A percentile compares a stretch with the other conserved stretches of the same genome.
phyloP scores from a whole-genome alignment of 208 protist species.

The Trypanosoma congolense region DNA sequence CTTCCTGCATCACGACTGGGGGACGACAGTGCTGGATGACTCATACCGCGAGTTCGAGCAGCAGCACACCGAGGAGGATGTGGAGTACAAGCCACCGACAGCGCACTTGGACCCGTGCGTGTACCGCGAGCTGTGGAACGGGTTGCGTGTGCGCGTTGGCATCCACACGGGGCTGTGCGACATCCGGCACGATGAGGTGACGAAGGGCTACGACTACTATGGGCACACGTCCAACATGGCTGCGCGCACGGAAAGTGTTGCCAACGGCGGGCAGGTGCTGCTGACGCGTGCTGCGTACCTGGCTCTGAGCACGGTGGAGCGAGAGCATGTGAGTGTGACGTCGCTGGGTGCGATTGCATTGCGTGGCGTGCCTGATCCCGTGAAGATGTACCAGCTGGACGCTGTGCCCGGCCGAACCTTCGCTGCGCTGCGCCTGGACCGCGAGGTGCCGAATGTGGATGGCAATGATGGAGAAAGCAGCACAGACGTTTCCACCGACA shows the following conservation, averaged over 20 bases:
- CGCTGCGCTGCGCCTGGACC: conserved; percentile 33
- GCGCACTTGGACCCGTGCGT: conserved; percentile 24
- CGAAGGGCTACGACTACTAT: conserved; percentile 4
- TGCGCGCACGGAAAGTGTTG: background rate
- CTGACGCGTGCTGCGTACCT: background rate
- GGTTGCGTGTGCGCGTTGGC: conserved; percentile 46
- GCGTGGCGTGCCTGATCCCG: conserved; percentile 37
- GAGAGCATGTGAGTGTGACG: conserved; percentile 2
- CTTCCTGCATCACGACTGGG: conserved; percentile 41
- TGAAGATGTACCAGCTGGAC: conserved; percentile 52
- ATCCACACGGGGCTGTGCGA: conserved; percentile 52
- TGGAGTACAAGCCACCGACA: conserved; percentile 20
- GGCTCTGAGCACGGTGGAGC: conserved; percentile 39
- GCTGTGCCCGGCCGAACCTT: conserved; percentile 26
- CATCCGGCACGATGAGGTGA: conserved; percentile 42
- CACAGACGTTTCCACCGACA: background rate
- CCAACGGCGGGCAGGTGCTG: background rate
- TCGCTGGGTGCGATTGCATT: conserved; percentile 26
- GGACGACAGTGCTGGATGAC: conserved; percentile 27
- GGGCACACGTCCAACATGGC: background rate
- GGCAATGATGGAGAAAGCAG: background rate
- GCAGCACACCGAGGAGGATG: conserved; percentile 11
- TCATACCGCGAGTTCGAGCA: conserved; percentile 41
- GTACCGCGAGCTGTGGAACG: conserved; percentile 33
- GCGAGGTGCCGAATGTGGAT: conserved; percentile 22